A percentile compares a stretch with the other conserved stretches of the same genome.
These are phyloP conservation scores for Alternaria novae-zelandiae DNA, from an alignment of 2,329 filamentous ascomycete species.

Conservation along the genomic window DNA sequence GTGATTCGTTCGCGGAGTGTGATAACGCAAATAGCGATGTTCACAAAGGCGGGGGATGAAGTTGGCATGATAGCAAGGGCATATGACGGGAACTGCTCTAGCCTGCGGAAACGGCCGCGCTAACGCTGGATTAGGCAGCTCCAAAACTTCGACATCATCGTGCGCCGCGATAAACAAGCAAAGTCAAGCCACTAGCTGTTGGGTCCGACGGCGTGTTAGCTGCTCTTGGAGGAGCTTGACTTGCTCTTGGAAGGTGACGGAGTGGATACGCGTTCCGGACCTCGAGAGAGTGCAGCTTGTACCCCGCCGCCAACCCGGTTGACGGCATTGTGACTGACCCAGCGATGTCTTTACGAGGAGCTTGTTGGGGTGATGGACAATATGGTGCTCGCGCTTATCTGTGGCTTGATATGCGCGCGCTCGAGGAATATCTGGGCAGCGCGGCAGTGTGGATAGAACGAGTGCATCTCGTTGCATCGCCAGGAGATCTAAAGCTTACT, in stretches of 20 bases:
- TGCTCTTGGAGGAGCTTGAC: slow-evolving; percentile 13
- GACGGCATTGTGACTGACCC: neutral
- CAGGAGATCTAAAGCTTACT: too few species aligned
- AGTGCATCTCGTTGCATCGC: neutral
- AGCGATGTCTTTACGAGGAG: neutral
- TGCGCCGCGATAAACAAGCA: slow-evolving; percentile 15
- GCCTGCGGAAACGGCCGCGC: neutral
- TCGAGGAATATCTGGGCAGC: neutral
- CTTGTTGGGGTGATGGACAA: neutral
- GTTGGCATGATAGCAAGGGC: neutral
- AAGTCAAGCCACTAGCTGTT: slow-evolving; percentile 10
- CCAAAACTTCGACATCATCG: neutral
- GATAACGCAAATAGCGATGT: neutral
- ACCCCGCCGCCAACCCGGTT: slow-evolving; percentile 11
- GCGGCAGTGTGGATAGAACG: neutral
- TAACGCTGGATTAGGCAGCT: slow-evolving; percentile 12
- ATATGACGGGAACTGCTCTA: neutral
- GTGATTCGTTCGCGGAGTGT: neutral
- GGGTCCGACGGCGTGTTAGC: neutral
- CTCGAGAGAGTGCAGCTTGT: neutral
- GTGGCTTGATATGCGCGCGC: neutral
- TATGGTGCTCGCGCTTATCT: neutral
- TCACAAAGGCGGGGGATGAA: neutral
- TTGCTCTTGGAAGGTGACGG: slow-evolving; percentile 16
- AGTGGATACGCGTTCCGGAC: neutral